Evolutionary conservation across 2,329 filamentous ascomycete genomes (phyloP), one percentile per base, ranked within the genome.

Genomic region (Microdochium paspali): DNA sequence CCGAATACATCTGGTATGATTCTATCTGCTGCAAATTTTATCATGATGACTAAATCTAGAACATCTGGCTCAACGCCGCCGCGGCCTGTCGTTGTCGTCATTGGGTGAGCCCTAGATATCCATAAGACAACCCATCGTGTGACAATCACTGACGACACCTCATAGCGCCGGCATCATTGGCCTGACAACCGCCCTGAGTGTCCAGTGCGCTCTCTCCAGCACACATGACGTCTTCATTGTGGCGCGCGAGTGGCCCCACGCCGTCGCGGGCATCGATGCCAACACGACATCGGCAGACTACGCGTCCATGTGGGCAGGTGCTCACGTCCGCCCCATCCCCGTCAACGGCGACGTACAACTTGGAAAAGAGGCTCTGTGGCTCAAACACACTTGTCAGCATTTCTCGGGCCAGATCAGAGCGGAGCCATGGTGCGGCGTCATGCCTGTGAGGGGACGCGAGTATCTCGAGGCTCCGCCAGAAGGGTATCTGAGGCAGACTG

Each of bases 251-350:
- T 70, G 76, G 44, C 72, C 72, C 10, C 60, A 57, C n/a, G 67
- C 71, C 10, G 72, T 66, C 44, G 72, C 74, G 56, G 66, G 68
- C 12, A 62, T 70, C 28, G 66, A 72, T 49, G 56, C 64, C 4
- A 50, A 50, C 13, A 51, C 61, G 1, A n/a, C n/a, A n/a, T 60
- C 67, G 48, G 70, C 75, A 56, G 69, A 79, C 62, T 80, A 72
- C 56, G 73, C 76, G 13, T 79, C 76, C 25, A 74, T 76, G 46
- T 79, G 75, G 76, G 76, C 69, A 30, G 76, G 76, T 10, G 76
- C 76, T 2, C 74, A 80, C 55, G 75, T 77, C 52, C 68, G 75
- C 35, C 74, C 70, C 54, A 70, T 77, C 28, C 70, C 71, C 2
- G 35, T 40, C 35, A 40, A 40, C 35, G 35, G 35, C 35, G 35